These are phyloP conservation scores for Candida sanyaensis DNA, from an alignment of 1,139 yeast species.

Conservation along the genomic window DNA sequence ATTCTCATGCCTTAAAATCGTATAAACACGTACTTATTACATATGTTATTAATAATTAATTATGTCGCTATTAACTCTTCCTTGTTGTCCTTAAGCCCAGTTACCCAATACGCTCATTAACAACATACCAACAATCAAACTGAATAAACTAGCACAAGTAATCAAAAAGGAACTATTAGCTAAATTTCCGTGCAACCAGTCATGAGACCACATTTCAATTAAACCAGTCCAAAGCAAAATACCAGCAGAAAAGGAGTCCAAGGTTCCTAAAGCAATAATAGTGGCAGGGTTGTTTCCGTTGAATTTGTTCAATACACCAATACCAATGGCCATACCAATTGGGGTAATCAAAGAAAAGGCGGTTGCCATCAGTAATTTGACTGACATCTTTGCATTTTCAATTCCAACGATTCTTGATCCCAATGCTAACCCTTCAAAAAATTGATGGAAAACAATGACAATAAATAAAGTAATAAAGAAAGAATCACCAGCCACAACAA, in stretches of 20 bases:
- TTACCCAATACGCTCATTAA: constrained; percentile 43
- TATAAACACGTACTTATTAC: too few relatives aligned
- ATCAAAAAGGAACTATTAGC: constrained; percentile 21
- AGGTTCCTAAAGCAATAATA: constrained; percentile 32
- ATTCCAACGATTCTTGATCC: constrained; percentile 40
- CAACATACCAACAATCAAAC: constrained; percentile 31
- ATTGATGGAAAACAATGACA: constrained; percentile 43
- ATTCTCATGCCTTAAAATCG: too few relatives aligned
- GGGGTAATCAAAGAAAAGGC: constrained; percentile 38
- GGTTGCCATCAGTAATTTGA: constrained; percentile 26
- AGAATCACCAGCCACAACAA: constrained; percentile 40
- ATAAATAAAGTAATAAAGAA: constrained; percentile 34
- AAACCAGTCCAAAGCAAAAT: constrained; percentile 36
- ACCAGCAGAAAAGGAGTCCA: constrained; percentile 38
- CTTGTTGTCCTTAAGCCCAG: constrained; percentile 28
- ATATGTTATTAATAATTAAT: too few relatives aligned
- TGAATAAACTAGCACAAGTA: constrained; percentile 20
- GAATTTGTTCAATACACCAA: constrained; percentile 30
- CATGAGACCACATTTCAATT: constrained; percentile 35
- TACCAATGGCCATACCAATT: constrained; percentile 38
- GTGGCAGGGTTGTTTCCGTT: constrained; percentile 33
- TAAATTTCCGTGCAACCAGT: constrained; percentile 33
- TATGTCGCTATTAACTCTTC: too few relatives aligned
- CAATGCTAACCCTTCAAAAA: constrained; percentile 44
- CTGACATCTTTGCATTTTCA: constrained; percentile 30